These are phyloP conservation scores for Colletotrichum orchidophilum DNA, from an alignment of 2,329 filamentous ascomycete genomes.

Conservation along the genomic window DNA sequence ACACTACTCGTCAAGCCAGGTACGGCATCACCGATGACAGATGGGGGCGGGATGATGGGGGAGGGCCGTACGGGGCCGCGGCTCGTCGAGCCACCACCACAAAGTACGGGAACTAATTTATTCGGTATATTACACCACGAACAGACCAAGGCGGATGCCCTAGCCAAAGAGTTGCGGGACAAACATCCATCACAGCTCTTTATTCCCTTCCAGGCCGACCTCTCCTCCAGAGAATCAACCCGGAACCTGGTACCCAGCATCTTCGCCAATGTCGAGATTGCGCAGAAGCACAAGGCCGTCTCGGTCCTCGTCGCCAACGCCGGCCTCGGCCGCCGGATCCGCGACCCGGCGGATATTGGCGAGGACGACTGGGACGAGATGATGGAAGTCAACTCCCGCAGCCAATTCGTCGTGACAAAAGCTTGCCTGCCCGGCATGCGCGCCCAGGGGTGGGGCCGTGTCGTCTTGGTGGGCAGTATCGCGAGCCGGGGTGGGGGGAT, in stretches of 20 bases:
- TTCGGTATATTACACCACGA: not conserved
- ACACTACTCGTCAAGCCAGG: conserved; percentile 46
- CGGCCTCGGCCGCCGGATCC: conserved; percentile 44
- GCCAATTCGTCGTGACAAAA: conserved; percentile 46
- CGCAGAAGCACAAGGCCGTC: conserved; percentile 39
- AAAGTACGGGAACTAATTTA: not conserved
- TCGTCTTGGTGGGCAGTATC: conserved; percentile 46
- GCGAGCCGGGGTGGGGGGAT: conserved; percentile 44
- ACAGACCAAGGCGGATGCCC: conserved; percentile 43
- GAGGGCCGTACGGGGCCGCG: not conserved
- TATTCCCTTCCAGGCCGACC: conserved; percentile 39
- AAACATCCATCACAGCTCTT: conserved; percentile 42
- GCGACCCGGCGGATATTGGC: conserved; percentile 43
- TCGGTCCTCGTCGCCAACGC: conserved; percentile 46
- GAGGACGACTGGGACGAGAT: conserved; percentile 49
- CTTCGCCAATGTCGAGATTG: conserved; percentile 31
- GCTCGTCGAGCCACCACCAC: too few relatives aligned
- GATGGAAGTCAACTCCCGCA: conserved; percentile 45
- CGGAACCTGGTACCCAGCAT: conserved; percentile 37
- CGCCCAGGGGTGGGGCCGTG: conserved; percentile 42
- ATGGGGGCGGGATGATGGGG: not conserved
- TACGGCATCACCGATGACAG: conserved; percentile 28
- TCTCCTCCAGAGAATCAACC: conserved; percentile 40
- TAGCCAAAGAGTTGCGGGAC: conserved; percentile 39
- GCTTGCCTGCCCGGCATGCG: conserved; percentile 44